Evolutionary conservation across 108 stramenopile species (phyloP).

Genomic region (Parietichytrium sp.): DNA sequence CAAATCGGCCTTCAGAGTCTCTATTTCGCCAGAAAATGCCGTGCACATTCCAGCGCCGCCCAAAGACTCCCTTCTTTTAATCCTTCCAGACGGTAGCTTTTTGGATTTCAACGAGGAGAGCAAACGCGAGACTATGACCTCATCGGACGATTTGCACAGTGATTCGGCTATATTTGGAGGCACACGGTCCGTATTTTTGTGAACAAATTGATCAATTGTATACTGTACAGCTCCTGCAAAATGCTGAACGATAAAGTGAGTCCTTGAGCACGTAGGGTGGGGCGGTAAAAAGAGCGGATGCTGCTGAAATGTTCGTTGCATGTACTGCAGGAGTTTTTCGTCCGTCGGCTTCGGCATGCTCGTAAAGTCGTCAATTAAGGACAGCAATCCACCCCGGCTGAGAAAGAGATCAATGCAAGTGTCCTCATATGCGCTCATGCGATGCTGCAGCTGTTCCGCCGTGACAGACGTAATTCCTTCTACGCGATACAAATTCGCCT

Average conservation of each 20-base stretch:
- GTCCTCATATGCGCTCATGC: conserved; percentile 87
- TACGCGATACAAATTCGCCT: conserved; percentile 58
- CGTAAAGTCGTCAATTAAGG: conserved; percentile 75
- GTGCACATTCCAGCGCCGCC: background rate
- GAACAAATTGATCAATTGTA: conserved; percentile 51
- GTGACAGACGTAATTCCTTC: conserved; percentile 60
- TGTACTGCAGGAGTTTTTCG: conserved; percentile 31
- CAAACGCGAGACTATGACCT: background rate
- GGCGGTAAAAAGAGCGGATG: background rate
- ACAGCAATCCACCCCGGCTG: conserved; percentile 41
- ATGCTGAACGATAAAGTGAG: conserved; percentile 48
- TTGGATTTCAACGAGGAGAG: background rate
- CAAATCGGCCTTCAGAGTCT: conserved; percentile 75
- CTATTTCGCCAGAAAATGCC: conserved; percentile 75
- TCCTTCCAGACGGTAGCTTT: background rate
- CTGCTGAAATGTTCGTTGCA: background rate
- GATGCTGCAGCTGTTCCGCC: conserved; percentile 89
- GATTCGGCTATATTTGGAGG: background rate
- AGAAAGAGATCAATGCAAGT: conserved; percentile 42
- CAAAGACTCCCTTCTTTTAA: background rate
- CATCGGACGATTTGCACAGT: background rate
- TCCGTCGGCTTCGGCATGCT: conserved; percentile 72
- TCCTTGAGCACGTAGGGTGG: background rate
- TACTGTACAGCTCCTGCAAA: conserved; percentile 58
- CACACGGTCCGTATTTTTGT: conserved; percentile 56